phyloP scores from a whole-genome alignment of 2,329 filamentous ascomycete species.

The Botrytis fabae region DNA sequence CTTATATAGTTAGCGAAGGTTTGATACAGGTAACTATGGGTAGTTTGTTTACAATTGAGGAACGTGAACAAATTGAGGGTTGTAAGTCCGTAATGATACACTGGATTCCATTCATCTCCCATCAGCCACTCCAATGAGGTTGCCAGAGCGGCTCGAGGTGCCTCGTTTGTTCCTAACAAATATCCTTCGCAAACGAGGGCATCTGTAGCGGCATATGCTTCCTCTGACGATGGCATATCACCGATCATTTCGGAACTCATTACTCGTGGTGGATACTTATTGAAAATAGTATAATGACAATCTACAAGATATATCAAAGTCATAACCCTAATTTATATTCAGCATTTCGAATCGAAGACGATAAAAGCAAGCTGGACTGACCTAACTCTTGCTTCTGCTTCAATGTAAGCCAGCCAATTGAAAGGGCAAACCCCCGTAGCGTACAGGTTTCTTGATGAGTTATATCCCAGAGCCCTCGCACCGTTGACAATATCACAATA shows the following conservation, averaged over 20 bases:
- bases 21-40: neutral
- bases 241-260: conserved; percentile 2
- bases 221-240: conserved; percentile 14
- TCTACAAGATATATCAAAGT: conserved; percentile 10
- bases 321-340: neutral
- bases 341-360: neutral
- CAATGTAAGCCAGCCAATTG: neutral
- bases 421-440: conserved; percentile 2
- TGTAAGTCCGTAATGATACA: neutral
- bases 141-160: neutral
- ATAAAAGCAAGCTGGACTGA: neutral
- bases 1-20: conserved; percentile 2
- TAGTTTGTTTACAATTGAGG: neutral
- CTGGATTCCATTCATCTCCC: conserved; percentile 4
- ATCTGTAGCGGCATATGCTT: conserved; percentile 14
- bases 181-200: conserved; percentile 9
- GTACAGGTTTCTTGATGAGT: conserved; percentile 7
- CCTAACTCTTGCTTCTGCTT: conserved; percentile 13
- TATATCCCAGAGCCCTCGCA: neutral
- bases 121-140: conserved; percentile 3
- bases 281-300: neutral
- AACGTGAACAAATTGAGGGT: neutral
- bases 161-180: conserved; percentile 4
- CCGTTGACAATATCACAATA: conserved; percentile 10
- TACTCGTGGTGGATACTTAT: neutral